Percentiles rank a stretch among this genome's conserved stretches.
Evolutionary conservation across 179 eudicot genomes (phyloP).

Genomic region (Actinidia arguta): DNA sequence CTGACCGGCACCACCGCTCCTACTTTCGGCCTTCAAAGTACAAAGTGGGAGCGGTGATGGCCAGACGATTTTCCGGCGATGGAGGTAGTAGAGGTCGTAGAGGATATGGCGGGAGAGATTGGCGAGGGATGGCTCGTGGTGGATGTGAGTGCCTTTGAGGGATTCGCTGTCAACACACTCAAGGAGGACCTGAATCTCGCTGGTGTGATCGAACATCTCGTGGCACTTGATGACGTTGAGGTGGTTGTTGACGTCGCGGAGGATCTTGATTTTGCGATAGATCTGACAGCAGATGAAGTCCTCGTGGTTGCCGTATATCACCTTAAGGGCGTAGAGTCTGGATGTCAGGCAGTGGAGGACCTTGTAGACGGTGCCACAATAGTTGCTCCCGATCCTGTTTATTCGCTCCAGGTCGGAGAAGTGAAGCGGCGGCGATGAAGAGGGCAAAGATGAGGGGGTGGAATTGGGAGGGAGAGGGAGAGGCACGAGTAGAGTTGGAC

Average conservation of each 20-base stretch:
- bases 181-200: slow-evolving; percentile 45
- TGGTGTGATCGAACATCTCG: slow-evolving; percentile 50
- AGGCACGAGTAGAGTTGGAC: slow-evolving; percentile 59
- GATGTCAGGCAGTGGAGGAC: slow-evolving; percentile 68
- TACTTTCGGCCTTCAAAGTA: too few relatives aligned
- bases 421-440: slow-evolving; percentile 10
- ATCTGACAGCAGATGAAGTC: slow-evolving; percentile 49
- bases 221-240: slow-evolving; percentile 42
- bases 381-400: slow-evolving; percentile 75
- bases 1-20: too few relatives aligned
- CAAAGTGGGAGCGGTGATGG: too few relatives aligned
- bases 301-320: slow-evolving; percentile 48
- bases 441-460: too few relatives aligned
- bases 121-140: slow-evolving; percentile 38
- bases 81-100: slow-evolving; percentile 49
- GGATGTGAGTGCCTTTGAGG: slow-evolving; percentile 36
- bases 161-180: slow-evolving; percentile 71
- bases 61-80: slow-evolving; percentile 46
- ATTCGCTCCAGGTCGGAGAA: slow-evolving; percentile 65
- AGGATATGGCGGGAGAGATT: slow-evolving; percentile 42
- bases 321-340: slow-evolving; percentile 45
- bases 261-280: slow-evolving; percentile 46
- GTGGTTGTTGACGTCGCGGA: too few relatives aligned
- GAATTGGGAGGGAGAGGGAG: slow-evolving; percentile 52
- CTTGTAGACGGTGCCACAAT: slow-evolving; percentile 83